phyloP scores from a whole-genome alignment of 2,329 filamentous ascomycete species.

The Eurotiales sp. region DNA sequence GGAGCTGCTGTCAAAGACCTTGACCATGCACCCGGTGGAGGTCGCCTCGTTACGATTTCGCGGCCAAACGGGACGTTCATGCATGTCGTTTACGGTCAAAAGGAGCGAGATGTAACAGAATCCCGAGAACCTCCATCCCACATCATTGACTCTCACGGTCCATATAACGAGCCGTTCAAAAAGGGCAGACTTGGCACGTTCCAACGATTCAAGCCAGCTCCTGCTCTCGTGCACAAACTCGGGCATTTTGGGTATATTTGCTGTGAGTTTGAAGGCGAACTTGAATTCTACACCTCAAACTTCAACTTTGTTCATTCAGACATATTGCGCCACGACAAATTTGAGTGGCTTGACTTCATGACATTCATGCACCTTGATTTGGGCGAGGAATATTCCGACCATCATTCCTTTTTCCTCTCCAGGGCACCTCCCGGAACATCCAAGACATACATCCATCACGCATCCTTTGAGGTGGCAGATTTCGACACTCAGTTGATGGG shows the following conservation, averaged over 20 bases:
- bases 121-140: constrained; percentile 19
- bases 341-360: constrained; percentile 39
- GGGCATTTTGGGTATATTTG: constrained; percentile 39
- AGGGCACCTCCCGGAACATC: constrained; percentile 25
- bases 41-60: constrained; percentile 25
- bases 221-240: constrained; percentile 32
- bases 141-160: constrained; percentile 17
- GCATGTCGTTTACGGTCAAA: constrained; percentile 56
- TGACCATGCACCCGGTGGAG: constrained; percentile 22
- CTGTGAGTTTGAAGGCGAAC: constrained; percentile 29
- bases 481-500: constrained; percentile 68
- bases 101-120: constrained; percentile 32
- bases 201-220: constrained; percentile 30
- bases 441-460: constrained; percentile 59
- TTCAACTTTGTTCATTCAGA: constrained; percentile 44
- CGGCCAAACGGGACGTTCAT: constrained; percentile 56
- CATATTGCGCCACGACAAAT: constrained; percentile 22
- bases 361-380: constrained; percentile 55
- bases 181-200: constrained; percentile 25
- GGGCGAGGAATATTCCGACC: constrained; percentile 49
- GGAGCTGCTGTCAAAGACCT: constrained; percentile 52
- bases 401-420: constrained; percentile 54
- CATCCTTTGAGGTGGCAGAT: constrained; percentile 66
- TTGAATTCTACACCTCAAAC: constrained; percentile 36
- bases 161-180: constrained; percentile 19